Evolutionary conservation across 345 rosid genomes (phyloP).

Genomic region (Murraya paniculata): DNA sequence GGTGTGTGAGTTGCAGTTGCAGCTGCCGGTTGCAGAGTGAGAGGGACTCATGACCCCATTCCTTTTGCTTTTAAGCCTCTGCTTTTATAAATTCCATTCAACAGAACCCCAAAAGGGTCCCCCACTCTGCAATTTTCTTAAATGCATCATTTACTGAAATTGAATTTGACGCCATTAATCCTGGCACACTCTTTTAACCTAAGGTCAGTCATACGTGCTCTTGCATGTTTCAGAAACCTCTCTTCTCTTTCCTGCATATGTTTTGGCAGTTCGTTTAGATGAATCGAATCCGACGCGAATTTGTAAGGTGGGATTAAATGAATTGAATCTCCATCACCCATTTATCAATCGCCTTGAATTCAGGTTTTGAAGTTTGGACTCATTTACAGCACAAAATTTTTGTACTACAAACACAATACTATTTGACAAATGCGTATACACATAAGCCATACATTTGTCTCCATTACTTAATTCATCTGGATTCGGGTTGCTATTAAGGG

Average conservation of each 20-base stretch:
- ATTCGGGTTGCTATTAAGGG: too few species aligned
- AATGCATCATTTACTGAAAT: neutral
- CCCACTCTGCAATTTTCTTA: neutral
- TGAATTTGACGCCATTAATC: neutral
- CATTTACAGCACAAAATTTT: too few species aligned
- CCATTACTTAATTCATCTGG: neutral
- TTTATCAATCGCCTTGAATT: too few species aligned
- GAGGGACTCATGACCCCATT: neutral
- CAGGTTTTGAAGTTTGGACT: too few species aligned
- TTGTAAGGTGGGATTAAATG: too few species aligned
- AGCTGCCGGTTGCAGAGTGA: neutral
- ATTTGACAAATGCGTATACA: too few species aligned
- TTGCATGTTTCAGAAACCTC: constrained; percentile 3
- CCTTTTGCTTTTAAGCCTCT: constrained; percentile 3
- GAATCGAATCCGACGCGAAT: too few species aligned
- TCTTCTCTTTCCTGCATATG: neutral
- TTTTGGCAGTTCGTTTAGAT: too few species aligned
- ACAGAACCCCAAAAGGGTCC: neutral
- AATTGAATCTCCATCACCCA: too few species aligned
- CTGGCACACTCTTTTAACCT: neutral
- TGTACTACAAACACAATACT: too few species aligned
- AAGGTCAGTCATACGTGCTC: neutral
- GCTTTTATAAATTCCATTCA: constrained; percentile 9
- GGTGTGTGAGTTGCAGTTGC: neutral
- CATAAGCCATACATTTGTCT: neutral